Conservation (phyloP, 164 flowering plant genomes). For the Magnolia officinalis region DNA sequence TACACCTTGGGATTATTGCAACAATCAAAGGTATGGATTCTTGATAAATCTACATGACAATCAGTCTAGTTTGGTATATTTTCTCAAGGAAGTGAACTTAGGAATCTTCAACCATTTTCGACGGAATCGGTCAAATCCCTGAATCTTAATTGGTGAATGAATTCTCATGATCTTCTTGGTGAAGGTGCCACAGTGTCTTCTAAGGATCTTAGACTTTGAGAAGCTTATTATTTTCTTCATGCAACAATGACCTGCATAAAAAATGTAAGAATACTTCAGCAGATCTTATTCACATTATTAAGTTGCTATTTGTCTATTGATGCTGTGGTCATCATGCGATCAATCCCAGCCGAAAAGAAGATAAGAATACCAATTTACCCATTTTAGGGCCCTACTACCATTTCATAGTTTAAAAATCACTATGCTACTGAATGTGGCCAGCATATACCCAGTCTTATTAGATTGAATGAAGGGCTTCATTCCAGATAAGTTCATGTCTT, state of each 20-base stretch:
- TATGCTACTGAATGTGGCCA: not conserved
- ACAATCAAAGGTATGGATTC: not conserved
- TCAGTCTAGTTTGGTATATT: slow-evolving; percentile 45
- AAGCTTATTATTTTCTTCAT: slow-evolving; percentile 32
- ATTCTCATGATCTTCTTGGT: slow-evolving; percentile 49
- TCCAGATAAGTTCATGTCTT: not conserved
- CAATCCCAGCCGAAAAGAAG: not conserved
- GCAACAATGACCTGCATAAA: slow-evolving; percentile 40
- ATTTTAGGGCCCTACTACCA: not conserved
- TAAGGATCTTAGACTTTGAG: slow-evolving; percentile 38
- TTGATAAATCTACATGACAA: not conserved
- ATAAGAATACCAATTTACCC: not conserved
- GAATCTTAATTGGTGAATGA: slow-evolving; percentile 53
- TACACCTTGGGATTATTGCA: not conserved
- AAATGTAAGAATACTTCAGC: not conserved
- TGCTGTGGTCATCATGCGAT: not conserved
- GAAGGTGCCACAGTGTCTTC: slow-evolving; percentile 30
- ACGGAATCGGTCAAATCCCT: slow-evolving; percentile 43
- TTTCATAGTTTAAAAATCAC: not conserved
- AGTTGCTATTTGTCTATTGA: not conserved
- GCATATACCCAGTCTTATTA: not conserved
- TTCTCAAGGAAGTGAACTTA: slow-evolving; percentile 35
- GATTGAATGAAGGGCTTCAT: not conserved
- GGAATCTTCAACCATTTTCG: slow-evolving; percentile 51
- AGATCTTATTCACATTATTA: not conserved